Evolutionary conservation across 768 basidiomycete genomes (phyloP).

Genomic region (Kockovaella imperatae): DNA sequence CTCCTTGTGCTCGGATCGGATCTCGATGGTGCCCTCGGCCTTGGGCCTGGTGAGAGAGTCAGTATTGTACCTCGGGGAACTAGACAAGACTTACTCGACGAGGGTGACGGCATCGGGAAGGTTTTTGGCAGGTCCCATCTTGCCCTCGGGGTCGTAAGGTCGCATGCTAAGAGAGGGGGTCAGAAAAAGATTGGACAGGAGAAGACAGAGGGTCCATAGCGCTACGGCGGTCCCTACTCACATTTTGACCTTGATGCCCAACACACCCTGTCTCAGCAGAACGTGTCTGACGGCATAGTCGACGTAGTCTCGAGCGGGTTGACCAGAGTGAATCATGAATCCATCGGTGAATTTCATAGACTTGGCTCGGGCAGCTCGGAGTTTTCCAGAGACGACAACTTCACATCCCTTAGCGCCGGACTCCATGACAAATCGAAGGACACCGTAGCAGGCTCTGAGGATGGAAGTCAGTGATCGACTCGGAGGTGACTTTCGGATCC

Average conservation of each 20-base stretch:
- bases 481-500: no score
- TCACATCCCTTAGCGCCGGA: conserved; percentile 99
- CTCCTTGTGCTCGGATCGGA: conserved; percentile 81
- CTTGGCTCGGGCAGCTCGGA: conserved; percentile 98
- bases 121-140: conserved; percentile 78
- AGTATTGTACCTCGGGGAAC: background rate
- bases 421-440: conserved; percentile 99
- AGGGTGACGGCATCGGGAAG: conserved; percentile 92
- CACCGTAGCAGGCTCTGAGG: conserved; percentile 93
- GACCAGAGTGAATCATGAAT: conserved; percentile 79
- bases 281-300: conserved; percentile 98
- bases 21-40: conserved; percentile 82
- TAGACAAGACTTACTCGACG: conserved; percentile 54
- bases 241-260: conserved; percentile 99
- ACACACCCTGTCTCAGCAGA: conserved; percentile 93
- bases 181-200: background rate
- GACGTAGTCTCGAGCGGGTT: conserved; percentile 91
- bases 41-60: conserved; percentile 49
- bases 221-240: conserved; percentile 51
- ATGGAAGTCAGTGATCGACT: background rate
- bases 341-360: conserved; percentile 99
- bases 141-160: conserved; percentile 86
- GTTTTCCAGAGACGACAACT: conserved; percentile 98
- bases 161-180: conserved; percentile 73
- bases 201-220: background rate